A percentile compares a stretch with the other conserved stretches of the same genome.
Conservation (phyloP, 331 rosid genomes). For the Acacia concinna region DNA sequence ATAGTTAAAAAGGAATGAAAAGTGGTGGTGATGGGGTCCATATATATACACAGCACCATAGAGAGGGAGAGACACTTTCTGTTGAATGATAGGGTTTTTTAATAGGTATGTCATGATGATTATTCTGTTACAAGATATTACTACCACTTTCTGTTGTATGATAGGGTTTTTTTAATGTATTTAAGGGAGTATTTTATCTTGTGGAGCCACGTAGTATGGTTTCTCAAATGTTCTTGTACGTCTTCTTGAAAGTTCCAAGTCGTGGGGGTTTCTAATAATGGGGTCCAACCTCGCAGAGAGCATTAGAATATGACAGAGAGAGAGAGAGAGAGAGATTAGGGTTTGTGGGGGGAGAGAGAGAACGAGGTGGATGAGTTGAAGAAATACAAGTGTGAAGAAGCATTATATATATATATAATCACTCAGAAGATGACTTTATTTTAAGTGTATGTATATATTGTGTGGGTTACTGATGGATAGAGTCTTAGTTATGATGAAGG, state of each 20-base stretch:
- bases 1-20: neutral
- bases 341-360: slow-evolving; percentile 32
- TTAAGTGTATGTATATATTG: neutral
- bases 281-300: neutral
- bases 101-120: neutral
- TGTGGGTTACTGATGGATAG: neutral
- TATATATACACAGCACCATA: neutral
- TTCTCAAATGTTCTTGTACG: slow-evolving; percentile 56
- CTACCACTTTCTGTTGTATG: neutral
- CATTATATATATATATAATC: slow-evolving; percentile 5
- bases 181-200: slow-evolving; percentile 31
- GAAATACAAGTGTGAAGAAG: slow-evolving; percentile 34
- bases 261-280: neutral
- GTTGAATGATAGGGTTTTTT: neutral
- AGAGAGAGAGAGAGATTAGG: slow-evolving; percentile 35
- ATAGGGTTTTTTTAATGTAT: too few species aligned
- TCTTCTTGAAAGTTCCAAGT: neutral
- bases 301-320: slow-evolving; percentile 35
- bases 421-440: neutral
- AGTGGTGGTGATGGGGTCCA: neutral
- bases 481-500: neutral
- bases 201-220: slow-evolving; percentile 28
- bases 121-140: slow-evolving; percentile 11
- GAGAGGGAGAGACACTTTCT: neutral
- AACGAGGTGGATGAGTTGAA: slow-evolving; percentile 38